Base-by-base conservation (phyloP, 2,329 filamentous ascomycete species). In the Coleophoma crateriformis region DNA sequence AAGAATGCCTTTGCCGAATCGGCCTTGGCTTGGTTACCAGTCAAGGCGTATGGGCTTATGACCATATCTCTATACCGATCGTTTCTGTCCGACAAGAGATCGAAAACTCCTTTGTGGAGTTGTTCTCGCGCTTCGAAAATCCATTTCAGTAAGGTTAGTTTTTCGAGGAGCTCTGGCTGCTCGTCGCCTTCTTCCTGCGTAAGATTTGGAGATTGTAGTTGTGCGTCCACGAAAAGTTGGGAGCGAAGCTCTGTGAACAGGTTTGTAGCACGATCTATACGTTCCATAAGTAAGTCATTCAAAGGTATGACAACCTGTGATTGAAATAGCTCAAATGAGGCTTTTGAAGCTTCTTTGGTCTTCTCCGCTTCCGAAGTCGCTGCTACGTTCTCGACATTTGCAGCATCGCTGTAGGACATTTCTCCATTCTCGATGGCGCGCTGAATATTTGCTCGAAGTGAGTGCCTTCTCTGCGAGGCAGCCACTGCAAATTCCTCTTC, bases 151-250 rank as follows among this genome's bases (percentile, higher is more conserved):
- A 96, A 79, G 0, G 92, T 97, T 12, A 99, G 76, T 68, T 96
- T 95, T 68, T 99, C 94, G 2, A 97, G 74, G 0, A 97, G 77
- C 67, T 99, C 94, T 0, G 94, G 94, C 64, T 91, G 85, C 66
- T 96, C 92, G 59, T 97, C 92, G 15, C 94, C 92, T 70, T 96
- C 92, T 67, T 96, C 90, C 66, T 96, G 91, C 0, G 90, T 87
- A 67, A 90, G 82, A 61, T 95, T 92, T 0, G 90, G 87, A 54
- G 83, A 81, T 43, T 60, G 54, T 20, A 64, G 47, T 64, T 80
- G 85, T 50, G 79, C 85, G 54, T 89, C 86, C 46, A 82, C 83
- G 53, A 87, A 88, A 1, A 96, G 75, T 40, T 85, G 83, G 10
- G 79, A 78, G 22, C 84, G 82, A 22, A 96, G 71, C 51, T 88